phyloP scores from a whole-genome alignment of 331 rosid species.

The Erythrophleum ivorense region DNA sequence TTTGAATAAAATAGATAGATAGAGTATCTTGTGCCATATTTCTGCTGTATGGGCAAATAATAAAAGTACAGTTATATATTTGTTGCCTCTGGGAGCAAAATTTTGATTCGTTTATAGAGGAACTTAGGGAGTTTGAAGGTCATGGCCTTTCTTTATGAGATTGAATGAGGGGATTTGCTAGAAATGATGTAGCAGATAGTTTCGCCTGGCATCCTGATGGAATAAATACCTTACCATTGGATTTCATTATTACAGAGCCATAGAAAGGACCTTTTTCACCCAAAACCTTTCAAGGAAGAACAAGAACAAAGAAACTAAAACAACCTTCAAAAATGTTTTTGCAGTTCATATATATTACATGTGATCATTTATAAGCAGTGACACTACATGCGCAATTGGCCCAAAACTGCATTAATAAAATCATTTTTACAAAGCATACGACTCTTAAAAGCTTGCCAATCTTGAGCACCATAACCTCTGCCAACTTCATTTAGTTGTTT shows the following conservation, averaged over 20 bases:
- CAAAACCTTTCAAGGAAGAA: background rate
- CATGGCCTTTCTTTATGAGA: background rate
- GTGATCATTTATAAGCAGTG: background rate
- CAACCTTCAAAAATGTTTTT: background rate
- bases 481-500: background rate
- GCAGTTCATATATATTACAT: background rate
- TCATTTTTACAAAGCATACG: background rate
- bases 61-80: background rate
- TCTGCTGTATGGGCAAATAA: background rate
- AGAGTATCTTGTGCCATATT: background rate
- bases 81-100: background rate
- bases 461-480: background rate
- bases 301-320: background rate
- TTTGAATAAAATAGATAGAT: background rate
- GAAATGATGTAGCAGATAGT: background rate
- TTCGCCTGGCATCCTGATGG: background rate
- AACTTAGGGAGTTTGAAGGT: background rate
- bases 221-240: background rate
- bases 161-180: background rate
- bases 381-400: background rate
- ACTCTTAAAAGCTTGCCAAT: background rate
- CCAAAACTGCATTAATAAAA: background rate
- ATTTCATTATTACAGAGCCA: background rate
- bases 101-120: background rate
- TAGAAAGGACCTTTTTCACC: background rate